Evolutionary conservation across 1,284 basidiomycete species (phyloP).

Genomic region (Moniliella sp.): DNA sequence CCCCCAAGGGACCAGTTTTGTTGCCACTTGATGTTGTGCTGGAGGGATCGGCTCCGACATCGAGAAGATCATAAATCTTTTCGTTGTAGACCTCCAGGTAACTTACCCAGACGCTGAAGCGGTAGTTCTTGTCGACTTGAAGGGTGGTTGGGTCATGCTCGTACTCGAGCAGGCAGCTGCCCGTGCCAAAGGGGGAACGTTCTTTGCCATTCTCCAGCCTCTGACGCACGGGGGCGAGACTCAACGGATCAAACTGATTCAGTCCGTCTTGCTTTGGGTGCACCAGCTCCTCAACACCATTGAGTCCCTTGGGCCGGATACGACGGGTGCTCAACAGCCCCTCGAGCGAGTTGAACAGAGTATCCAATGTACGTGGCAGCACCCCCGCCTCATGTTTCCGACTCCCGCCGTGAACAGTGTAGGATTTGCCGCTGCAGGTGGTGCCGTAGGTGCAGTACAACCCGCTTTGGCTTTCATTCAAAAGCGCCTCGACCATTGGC

Average conservation of each 20-base stretch:
- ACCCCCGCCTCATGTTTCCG: slow-evolving; percentile 44
- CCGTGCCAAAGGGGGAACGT: no score
- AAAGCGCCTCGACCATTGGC: slow-evolving; percentile 59
- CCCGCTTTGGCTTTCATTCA: slow-evolving; percentile 64
- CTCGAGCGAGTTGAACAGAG: slow-evolving; percentile 78
- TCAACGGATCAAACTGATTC: no score
- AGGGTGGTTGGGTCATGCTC: slow-evolving; percentile 35
- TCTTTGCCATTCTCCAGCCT: no score
- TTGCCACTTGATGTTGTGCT: no score
- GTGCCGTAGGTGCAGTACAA: slow-evolving; percentile 92
- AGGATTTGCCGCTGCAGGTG: slow-evolving; percentile 85
- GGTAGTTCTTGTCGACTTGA: slow-evolving; percentile 65
- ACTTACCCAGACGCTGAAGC: slow-evolving; percentile 80
- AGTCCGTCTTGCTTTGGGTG: no score
- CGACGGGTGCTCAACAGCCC: no score
- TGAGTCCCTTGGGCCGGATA: not conserved
- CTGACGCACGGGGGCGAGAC: no score
- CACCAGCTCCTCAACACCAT: not conserved
- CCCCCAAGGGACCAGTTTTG: no score
- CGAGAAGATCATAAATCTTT: slow-evolving; percentile 64
- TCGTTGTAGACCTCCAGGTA: slow-evolving; percentile 96
- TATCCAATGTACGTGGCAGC: slow-evolving; percentile 68
- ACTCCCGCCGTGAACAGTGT: slow-evolving; percentile 43
- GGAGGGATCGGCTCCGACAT: no score
- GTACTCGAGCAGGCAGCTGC: slow-evolving; percentile 4